Conservation (phyloP, 768 basidiomycete species). For the Leccinum rimulosum region DNA sequence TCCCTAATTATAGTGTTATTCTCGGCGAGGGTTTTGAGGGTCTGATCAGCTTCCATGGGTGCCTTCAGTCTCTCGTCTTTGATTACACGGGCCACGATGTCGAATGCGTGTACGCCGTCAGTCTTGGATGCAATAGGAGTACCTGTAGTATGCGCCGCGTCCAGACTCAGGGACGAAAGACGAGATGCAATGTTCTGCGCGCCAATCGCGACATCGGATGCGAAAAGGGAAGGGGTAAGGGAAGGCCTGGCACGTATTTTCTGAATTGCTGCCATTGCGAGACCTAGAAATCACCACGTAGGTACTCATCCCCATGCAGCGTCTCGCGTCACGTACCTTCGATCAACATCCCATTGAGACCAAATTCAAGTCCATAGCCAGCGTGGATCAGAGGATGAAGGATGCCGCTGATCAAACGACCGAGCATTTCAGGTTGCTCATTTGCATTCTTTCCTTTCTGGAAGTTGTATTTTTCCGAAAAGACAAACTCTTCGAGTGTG, state of each 20-base stretch:
- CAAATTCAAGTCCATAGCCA: constrained; percentile 64
- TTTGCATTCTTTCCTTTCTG: constrained; percentile 10
- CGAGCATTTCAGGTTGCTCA: constrained; percentile 50
- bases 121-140: neutral
- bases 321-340: constrained; percentile 44
- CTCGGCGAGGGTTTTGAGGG: constrained; percentile 14
- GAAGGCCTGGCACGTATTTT: constrained; percentile 39
- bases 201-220: neutral
- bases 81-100: constrained; percentile 51
- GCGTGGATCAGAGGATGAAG: constrained; percentile 63
- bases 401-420: constrained; percentile 45
- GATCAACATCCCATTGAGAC: constrained; percentile 54
- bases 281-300: constrained; percentile 15
- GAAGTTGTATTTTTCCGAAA: constrained; percentile 29
- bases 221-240: constrained; percentile 10
- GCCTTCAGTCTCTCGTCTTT: constrained; percentile 41
- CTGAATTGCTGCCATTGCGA: constrained; percentile 24
- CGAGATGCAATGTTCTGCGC: constrained; percentile 2
- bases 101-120: constrained; percentile 37
- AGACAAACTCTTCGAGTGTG: constrained; percentile 30
- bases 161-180: constrained; percentile 12
- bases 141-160: neutral
- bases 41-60: constrained; percentile 16
- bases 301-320: neutral
- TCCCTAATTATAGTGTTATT: constrained; percentile 2